Evolutionary conservation across 169 alveolate genomes (phyloP), one percentile per base, ranked within the genome.

Genomic region (Besnoitia besnoiti): DNA sequence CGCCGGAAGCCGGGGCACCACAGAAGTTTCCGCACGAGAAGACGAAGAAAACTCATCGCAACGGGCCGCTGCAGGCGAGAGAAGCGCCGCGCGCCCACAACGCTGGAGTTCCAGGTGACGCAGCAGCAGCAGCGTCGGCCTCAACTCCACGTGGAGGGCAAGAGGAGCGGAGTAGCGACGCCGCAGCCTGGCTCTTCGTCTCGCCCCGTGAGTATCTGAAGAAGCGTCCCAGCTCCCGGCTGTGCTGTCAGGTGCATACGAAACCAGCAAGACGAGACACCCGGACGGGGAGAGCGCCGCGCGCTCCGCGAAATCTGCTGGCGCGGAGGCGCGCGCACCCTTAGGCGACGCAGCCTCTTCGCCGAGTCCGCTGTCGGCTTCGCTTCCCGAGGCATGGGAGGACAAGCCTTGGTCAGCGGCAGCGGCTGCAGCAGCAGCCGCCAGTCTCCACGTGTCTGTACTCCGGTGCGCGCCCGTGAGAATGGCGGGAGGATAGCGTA

Each of bases 81-180:
- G 42, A 2, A 35, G 24, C 12, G 44, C n/a, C 44, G 40, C 44
- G 42, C 39, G 39, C 21, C 89, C 37, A 39, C n/a, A 47, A 4
- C n/a, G 89, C 89, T 80, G 89, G 55, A 33, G 55, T 46, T 47
- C 40, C 46, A 80, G 73, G 27, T 27, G 14, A 0, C 44, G 89
- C 55, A 39, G 61, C 51, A 85, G 91, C 91, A 85, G 61, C 67
- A 35, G 91, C 61, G 39, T 67, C 27, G 91, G 91, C 62, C 59
- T 82, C 59, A 85, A 39, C 39, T 24, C 91, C 8, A 85, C 33
- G 35, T 85, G 91, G 79, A 85, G 82, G 79, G 59, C 80, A 59
- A 85, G 59, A 44, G 91, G 91, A 21, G 91, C 91, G 50, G 91
- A 59, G 84, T 85, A 85, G 27, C n/a, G 30, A 84, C 76, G 37